Conservation (phyloP, 148 eudicot species). For the Heliosperma pusillum region DNA sequence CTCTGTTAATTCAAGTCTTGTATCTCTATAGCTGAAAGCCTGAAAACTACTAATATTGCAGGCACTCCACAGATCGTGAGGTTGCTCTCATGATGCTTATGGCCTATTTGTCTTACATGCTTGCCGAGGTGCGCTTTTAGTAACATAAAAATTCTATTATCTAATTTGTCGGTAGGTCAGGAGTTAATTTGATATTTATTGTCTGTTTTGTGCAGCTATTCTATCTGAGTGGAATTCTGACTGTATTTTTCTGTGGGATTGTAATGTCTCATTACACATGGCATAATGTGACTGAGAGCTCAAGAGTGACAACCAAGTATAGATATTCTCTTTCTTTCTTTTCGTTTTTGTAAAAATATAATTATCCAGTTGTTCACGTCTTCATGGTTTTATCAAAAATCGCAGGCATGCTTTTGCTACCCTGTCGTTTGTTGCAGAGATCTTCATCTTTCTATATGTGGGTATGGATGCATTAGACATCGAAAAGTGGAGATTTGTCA, state of each 20-base stretch:
- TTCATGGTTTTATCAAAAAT: constrained; percentile 7
- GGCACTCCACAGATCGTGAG: constrained; percentile 89
- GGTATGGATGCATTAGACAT: constrained; percentile 95
- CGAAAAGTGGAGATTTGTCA: constrained; percentile 78
- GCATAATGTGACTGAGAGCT: constrained; percentile 82
- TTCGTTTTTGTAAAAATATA: not conserved
- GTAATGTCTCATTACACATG: constrained; percentile 95
- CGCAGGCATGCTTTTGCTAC: constrained; percentile 90
- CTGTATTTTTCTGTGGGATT: constrained; percentile 88
- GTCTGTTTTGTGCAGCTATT: constrained; percentile 49
- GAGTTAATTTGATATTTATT: constrained; percentile 7
- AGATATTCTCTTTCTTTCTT: not conserved
- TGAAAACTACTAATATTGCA: constrained; percentile 29
- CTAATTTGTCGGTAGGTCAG: not conserved
- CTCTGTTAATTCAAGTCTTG: not conserved
- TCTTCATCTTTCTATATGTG: constrained; percentile 72
- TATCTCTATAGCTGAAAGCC: constrained; percentile 17
- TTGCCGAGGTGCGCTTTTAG: constrained; percentile 60
- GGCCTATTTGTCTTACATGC: constrained; percentile 84
- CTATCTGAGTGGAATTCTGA: constrained; percentile 78
- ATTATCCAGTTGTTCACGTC: not conserved
- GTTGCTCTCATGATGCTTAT: constrained; percentile 86
- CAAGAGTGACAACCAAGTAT: constrained; percentile 82
- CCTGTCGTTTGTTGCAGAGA: constrained; percentile 75
- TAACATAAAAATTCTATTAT: not conserved